phyloP scores from a whole-genome alignment of 2,329 filamentous ascomycete genomes.

The Fusarium chlamydosporum region DNA sequence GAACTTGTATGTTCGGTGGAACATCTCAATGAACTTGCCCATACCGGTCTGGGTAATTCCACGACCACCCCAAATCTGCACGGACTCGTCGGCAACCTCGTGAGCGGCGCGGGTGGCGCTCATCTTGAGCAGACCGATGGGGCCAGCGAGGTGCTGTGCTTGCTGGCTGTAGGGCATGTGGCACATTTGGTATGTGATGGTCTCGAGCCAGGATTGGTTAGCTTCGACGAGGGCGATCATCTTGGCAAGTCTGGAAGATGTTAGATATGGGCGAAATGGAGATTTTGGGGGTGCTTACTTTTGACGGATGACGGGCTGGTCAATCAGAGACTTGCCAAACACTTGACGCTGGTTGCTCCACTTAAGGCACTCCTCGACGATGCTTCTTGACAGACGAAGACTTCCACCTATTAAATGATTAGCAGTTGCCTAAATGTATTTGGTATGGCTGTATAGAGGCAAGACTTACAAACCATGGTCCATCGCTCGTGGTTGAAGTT shows the following conservation, averaged over 20 bases:
- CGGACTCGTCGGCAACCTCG: constrained; percentile 85
- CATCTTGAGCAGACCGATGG: constrained; percentile 86
- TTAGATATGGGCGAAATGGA: not conserved
- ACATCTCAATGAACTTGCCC: constrained; percentile 86
- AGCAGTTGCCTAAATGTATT: not conserved
- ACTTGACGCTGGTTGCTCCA: constrained; percentile 91
- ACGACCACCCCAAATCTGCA: constrained; percentile 88
- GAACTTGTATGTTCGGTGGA: constrained; percentile 87
- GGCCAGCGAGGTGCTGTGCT: constrained; percentile 80
- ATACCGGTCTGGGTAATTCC: constrained; percentile 86
- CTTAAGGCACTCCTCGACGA: constrained; percentile 88
- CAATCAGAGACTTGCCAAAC: constrained; percentile 84
- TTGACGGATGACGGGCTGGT: constrained; percentile 85
- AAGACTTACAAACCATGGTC: constrained; percentile 75
- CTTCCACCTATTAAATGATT: constrained; percentile 62
- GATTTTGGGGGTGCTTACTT: constrained; percentile 67
- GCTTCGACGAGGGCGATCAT: constrained; percentile 88
- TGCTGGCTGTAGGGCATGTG: constrained; percentile 86
- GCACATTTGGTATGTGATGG: constrained; percentile 89
- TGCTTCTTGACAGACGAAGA: constrained; percentile 74
- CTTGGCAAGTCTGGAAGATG: constrained; percentile 73
- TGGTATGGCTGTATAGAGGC: not conserved
- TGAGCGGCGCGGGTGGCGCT: constrained; percentile 82
- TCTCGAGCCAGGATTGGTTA: constrained; percentile 89
- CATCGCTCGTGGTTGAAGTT: constrained; percentile 93